phyloP scores from a whole-genome alignment of 805 yeast genomes.

The Brettanomyces sp. region DNA sequence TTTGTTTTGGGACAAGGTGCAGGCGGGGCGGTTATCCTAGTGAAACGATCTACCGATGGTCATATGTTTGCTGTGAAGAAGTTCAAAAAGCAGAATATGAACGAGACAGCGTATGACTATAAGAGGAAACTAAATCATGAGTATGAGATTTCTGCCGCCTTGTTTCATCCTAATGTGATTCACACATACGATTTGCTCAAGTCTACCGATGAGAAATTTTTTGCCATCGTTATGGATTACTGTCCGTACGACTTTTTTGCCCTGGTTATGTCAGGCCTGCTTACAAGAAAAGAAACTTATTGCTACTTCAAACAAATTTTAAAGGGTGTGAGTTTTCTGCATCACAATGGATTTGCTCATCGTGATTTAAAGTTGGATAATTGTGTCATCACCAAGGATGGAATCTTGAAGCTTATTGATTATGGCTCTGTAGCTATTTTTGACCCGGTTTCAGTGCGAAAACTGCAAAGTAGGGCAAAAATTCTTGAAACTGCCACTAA shows the following conservation, averaged over 20 bases:
- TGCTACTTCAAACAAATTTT: conserved; percentile 81
- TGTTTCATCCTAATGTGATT: conserved; percentile 72
- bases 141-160: conserved; percentile 68
- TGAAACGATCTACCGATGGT: conserved; percentile 43
- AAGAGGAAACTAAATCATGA: conserved; percentile 74
- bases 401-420: conserved; percentile 80
- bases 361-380: conserved; percentile 89
- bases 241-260: conserved; percentile 89
- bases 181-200: conserved; percentile 67
- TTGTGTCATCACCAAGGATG: conserved; percentile 71
- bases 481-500: not conserved
- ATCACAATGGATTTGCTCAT: conserved; percentile 79
- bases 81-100: conserved; percentile 56
- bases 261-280: conserved; percentile 80
- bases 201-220: conserved; percentile 47
- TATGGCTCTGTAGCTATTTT: conserved; percentile 89
- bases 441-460: conserved; percentile 29
- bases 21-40: conserved; percentile 84
- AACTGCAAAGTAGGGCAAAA: not conserved
- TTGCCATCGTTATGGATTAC: conserved; percentile 83
- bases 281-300: conserved; percentile 58
- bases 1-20: conserved; percentile 72
- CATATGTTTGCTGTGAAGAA: conserved; percentile 79
- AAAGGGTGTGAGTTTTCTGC: conserved; percentile 68
- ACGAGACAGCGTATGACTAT: conserved; percentile 62